Evolutionary conservation across 306 rosid species (phyloP).

Genomic region (Psophocarpus tetragonolobus): DNA sequence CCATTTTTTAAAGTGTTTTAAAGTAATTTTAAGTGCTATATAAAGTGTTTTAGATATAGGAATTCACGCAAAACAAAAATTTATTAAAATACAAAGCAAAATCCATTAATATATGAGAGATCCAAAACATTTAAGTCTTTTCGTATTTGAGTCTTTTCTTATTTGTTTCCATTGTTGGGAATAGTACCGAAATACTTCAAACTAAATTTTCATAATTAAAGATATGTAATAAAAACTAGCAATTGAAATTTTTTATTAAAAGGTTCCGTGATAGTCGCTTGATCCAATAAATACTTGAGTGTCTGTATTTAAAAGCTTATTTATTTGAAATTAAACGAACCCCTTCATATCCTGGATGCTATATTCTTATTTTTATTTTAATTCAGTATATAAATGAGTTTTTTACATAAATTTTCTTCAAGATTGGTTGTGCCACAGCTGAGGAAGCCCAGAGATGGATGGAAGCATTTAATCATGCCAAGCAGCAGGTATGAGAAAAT

Average conservation of each 20-base stretch:
- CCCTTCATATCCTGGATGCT: background rate
- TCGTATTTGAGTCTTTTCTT: no score
- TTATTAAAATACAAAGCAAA: no score
- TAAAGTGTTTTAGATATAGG: no score
- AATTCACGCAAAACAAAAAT: no score
- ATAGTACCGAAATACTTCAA: background rate
- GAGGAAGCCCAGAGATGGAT: slow-evolving; percentile 81
- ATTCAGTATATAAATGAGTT: slow-evolving; percentile 15
- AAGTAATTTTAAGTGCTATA: no score
- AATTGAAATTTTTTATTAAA: background rate
- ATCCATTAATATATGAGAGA: no score
- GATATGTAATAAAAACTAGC: background rate
- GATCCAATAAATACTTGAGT: background rate
- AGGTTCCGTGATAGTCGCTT: background rate
- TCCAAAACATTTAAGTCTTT: no score
- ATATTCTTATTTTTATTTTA: background rate
- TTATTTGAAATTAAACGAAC: background rate
- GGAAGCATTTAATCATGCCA: slow-evolving; percentile 93
- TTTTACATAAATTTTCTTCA: slow-evolving; percentile 30
- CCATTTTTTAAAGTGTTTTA: no score
- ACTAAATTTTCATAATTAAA: background rate
- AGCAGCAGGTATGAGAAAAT: slow-evolving; percentile 70
- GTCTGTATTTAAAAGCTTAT: slow-evolving; percentile 9
- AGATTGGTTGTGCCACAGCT: slow-evolving; percentile 85
- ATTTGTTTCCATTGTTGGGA: background rate